Evolutionary conservation across 1,284 basidiomycete genomes (phyloP), one percentile per base, ranked within the genome.

Genomic region (Inonotus hispidus): DNA sequence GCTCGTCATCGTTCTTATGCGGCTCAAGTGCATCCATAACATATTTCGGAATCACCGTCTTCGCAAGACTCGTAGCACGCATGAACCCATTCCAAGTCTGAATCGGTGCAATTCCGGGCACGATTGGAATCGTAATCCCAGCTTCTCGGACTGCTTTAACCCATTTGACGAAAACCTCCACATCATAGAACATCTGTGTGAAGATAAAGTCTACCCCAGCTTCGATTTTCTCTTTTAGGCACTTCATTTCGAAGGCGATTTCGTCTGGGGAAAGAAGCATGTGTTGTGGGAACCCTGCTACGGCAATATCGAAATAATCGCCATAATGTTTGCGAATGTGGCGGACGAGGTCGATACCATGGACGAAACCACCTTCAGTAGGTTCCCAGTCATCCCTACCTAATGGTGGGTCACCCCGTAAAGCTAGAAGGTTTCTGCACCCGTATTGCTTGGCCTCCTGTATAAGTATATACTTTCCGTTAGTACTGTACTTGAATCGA

Each of bases 61-160:
- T 86, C 58, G 96, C 93, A 46, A 98, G 81, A 67, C 82, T 88
- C 6, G 95, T 95, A 65, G 95, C 93, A 59, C 93, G 92, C 73
- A 90, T 82, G 77, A 98, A 98, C 27, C 95, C 95, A 67, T 95
- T 95, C 89, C 94, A 98, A 39, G 93, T 98, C 75, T 99, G 96
- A 66, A 99, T 95, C 4, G 96, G 96, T 76, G 95, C 95, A 69
- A 99, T 92, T 43, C 93, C 93, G 23, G 97, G 97, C 5, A 99
- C 87, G 71, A 99, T 95, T 16, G 97, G 96, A 25, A 96, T 82
- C 0, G 86, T 93, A 73, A 99, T 97, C 7, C 96, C 93, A 6
- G 88, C 90, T 10, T 79, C 87, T 61, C 93, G 83, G 35, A 95
- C 87, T 45, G 85, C 81, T 67, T 85, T 87, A 63, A 94, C 92